A percentile compares a stretch with the other conserved stretches of the same genome.
Evolutionary conservation across 2,329 filamentous ascomycete species (phyloP).

Genomic region (Phaeophleospora eucalypticola): DNA sequence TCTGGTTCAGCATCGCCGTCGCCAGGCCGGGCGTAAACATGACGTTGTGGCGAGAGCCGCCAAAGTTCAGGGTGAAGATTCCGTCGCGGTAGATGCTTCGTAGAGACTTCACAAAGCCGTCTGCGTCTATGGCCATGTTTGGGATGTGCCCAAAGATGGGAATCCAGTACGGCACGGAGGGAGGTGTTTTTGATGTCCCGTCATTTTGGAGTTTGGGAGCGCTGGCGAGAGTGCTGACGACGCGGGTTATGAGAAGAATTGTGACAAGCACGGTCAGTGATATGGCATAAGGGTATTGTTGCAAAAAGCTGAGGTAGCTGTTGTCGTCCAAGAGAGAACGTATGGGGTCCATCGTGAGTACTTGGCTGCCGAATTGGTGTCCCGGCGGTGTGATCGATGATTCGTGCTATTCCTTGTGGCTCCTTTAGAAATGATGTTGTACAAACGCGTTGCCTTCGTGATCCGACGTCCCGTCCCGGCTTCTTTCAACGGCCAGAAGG

Average conservation of each 20-base stretch:
- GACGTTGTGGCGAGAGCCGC: conserved; percentile 48
- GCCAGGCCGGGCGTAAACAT: conserved; percentile 48
- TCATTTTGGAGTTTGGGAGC: conserved; percentile 13
- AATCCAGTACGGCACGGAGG: conserved; percentile 55
- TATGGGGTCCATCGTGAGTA: neutral
- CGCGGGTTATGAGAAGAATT: conserved; percentile 18
- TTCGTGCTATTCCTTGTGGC: no score
- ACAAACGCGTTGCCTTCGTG: no score
- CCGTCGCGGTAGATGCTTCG: conserved; percentile 37
- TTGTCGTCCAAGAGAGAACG: neutral
- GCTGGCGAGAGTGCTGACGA: conserved; percentile 16
- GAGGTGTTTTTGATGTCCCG: conserved; percentile 22
- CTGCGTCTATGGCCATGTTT: conserved; percentile 45
- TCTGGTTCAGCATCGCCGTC: conserved; percentile 39
- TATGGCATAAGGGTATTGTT: neutral
- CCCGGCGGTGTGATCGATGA: no score
- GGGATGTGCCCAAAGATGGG: conserved; percentile 54
- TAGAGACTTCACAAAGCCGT: conserved; percentile 42
- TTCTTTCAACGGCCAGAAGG: no score
- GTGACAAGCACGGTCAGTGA: conserved; percentile 3
- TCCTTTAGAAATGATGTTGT: no score
- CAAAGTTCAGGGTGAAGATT: conserved; percentile 49
- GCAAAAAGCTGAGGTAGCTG: conserved; percentile 5
- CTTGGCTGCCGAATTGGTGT: no score
- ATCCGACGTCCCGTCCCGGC: no score